Evolutionary conservation across 2,329 filamentous ascomycete species (phyloP), one percentile per base, ranked within the genome.

Genomic region (Cercospora zeae-maydis): DNA sequence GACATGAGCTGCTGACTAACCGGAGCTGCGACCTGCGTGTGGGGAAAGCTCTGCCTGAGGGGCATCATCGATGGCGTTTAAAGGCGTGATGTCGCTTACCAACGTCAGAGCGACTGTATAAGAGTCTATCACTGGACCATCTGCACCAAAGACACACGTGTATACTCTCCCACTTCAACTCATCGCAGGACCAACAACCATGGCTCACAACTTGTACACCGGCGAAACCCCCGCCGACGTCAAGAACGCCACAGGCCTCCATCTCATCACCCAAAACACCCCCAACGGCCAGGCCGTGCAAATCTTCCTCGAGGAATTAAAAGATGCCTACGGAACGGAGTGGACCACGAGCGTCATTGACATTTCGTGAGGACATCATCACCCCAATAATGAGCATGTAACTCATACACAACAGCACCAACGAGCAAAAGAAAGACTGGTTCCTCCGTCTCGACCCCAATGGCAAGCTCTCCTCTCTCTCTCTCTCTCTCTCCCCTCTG

Each of bases 361-460:
- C 70, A 81, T 83, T 68, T 74, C 71, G 55, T 62, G 51, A 53
- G 59, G 37, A 52, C 6, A 24, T 27, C 13, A 34, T 39, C n/a
- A 11, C 11, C 49, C 5, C 31, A 14, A 19, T 30, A 16, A 21
- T 16, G n/a, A 56, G 21, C 6, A 16, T 16, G n/a, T 24, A 45
- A n/a, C 31, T 21, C 39, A 58, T 2, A 56, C 42, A 34, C 9
- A 19, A 6, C 58, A 64, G 62, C 34, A 83, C 80, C 63, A 83
- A 83, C 66, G 81, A 80, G 65, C 82, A 84, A 68, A 84, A 84
- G 75, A 81, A 83, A 61, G 82, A 84, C 53, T 84, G 80, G 80
- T 83, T 82, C 67, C 74, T 83, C 4, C 72, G 76, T 11, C 72
- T 83, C 10, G 77, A 83, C 59, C 71, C 68, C 36, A 73, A 70